Evolutionary conservation across 2,329 filamentous ascomycete genomes (phyloP).

Genomic region (Conoideocrella luteorostrata): DNA sequence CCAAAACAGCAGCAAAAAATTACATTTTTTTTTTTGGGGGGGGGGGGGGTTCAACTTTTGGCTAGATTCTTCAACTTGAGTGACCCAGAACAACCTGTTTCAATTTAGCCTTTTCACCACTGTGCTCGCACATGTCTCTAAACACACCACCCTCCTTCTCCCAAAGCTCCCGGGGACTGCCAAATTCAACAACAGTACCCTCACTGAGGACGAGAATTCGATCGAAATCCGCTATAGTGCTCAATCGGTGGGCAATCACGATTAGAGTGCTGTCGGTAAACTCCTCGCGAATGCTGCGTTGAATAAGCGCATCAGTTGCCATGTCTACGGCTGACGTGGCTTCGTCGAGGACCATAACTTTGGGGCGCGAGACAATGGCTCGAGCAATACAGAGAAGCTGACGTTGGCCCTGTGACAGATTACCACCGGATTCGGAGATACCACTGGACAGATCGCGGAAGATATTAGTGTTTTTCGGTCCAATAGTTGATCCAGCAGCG

Average conservation of each 20-base stretch:
- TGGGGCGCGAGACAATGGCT: slow-evolving; percentile 64
- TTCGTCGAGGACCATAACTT: slow-evolving; percentile 75
- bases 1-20: neutral
- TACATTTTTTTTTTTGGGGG: too few species aligned
- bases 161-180: slow-evolving; percentile 57
- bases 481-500: slow-evolving; percentile 24
- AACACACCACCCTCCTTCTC: slow-evolving; percentile 47
- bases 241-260: slow-evolving; percentile 70
- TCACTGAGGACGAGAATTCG: slow-evolving; percentile 65
- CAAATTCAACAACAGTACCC: slow-evolving; percentile 62
- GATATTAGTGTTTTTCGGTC: slow-evolving; percentile 53
- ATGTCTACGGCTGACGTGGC: slow-evolving; percentile 75
- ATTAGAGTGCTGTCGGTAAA: slow-evolving; percentile 63
- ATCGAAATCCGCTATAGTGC: slow-evolving; percentile 73
- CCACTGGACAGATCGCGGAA: slow-evolving; percentile 57
- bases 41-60: too few species aligned
- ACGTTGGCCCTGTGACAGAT: slow-evolving; percentile 69
- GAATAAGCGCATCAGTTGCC: slow-evolving; percentile 67
- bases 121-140: slow-evolving; percentile 56
- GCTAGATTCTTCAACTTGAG: neutral
- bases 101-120: slow-evolving; percentile 51
- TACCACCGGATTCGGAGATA: slow-evolving; percentile 66
- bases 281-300: slow-evolving; percentile 65
- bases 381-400: slow-evolving; percentile 70
- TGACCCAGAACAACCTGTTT: slow-evolving; percentile 35